Conservation (phyloP, 495 filamentous ascomycete species). For the Zalerion maritima region DNA sequence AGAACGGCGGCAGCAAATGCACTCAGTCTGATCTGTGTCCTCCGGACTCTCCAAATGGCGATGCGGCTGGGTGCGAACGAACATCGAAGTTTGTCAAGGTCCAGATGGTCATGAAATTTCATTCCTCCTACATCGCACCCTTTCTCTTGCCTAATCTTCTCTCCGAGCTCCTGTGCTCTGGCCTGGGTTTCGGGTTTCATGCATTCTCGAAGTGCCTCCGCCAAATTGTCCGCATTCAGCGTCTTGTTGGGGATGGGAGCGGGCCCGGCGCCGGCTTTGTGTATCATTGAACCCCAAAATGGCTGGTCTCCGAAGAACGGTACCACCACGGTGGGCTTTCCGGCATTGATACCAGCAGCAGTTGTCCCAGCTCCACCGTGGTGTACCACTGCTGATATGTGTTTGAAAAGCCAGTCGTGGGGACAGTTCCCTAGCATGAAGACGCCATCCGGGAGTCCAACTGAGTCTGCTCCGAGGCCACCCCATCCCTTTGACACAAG, state of each 20-base stretch:
- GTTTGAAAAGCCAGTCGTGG: constrained; percentile 72
- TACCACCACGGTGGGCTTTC: constrained; percentile 59
- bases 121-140: constrained; percentile 48
- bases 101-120: constrained; percentile 55
- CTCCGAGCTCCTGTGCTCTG: constrained; percentile 43
- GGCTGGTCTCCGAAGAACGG: constrained; percentile 81
- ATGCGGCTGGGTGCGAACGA: constrained; percentile 45
- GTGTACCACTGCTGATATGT: constrained; percentile 63
- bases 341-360: constrained; percentile 53
- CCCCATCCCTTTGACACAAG: constrained; percentile 75
- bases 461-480: constrained; percentile 47
- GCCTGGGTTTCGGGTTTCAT: constrained; percentile 39
- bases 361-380: constrained; percentile 77
- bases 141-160: constrained; percentile 47
- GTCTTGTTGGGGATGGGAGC: constrained; percentile 54
- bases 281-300: constrained; percentile 71
- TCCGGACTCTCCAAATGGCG: constrained; percentile 57
- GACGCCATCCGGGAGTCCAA: constrained; percentile 48
- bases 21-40: constrained; percentile 48
- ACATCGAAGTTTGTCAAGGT: constrained; percentile 47
- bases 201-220: constrained; percentile 43
- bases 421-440: constrained; percentile 67
- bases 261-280: constrained; percentile 56
- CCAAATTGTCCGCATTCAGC: constrained; percentile 47
- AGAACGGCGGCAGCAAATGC: constrained; percentile 52